A percentile compares a stretch with the other conserved stretches of the same genome.
phyloP scores from a whole-genome alignment of 2,329 filamentous ascomycete species.

The Didymella exigua region DNA sequence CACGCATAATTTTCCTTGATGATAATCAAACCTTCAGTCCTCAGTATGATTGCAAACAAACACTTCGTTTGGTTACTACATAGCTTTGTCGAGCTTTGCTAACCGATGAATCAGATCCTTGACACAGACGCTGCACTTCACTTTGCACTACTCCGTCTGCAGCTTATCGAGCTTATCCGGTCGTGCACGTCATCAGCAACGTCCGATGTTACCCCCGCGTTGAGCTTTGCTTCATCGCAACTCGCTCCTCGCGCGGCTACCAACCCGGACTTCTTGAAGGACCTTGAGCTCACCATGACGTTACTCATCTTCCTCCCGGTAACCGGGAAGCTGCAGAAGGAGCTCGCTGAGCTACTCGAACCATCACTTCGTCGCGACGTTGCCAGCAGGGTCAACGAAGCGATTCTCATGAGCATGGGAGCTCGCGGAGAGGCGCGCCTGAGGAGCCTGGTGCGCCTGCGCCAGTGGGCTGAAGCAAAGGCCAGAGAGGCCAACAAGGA shows the following conservation, averaged over 20 bases:
- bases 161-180: constrained; percentile 92
- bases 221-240: constrained; percentile 86
- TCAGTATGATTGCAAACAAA: constrained; percentile 71
- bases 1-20: constrained; percentile 96
- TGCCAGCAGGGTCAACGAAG: constrained; percentile 87
- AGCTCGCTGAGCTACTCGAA: constrained; percentile 76
- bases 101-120: constrained; percentile 68
- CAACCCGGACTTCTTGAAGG: constrained; percentile 79
- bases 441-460: constrained; percentile 76
- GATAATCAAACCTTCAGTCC: constrained; percentile 83
- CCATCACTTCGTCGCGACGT: constrained; percentile 80
- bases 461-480: constrained; percentile 80
- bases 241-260: constrained; percentile 85
- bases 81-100: constrained; percentile 25
- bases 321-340: constrained; percentile 72
- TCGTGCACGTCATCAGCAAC: constrained; percentile 68
- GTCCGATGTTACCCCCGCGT: constrained; percentile 76
- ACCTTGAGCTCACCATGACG: constrained; percentile 91
- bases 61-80: constrained; percentile 11
- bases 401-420: constrained; percentile 76
- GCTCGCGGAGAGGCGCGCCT: constrained; percentile 80
- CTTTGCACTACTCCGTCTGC: constrained; percentile 86
- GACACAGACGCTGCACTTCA: constrained; percentile 83
- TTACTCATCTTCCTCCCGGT: constrained; percentile 81
- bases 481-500: constrained; percentile 55